Evolutionary conservation across 2,329 filamentous ascomycete genomes (phyloP).

Genomic region (Hypomyces perniciosus): DNA sequence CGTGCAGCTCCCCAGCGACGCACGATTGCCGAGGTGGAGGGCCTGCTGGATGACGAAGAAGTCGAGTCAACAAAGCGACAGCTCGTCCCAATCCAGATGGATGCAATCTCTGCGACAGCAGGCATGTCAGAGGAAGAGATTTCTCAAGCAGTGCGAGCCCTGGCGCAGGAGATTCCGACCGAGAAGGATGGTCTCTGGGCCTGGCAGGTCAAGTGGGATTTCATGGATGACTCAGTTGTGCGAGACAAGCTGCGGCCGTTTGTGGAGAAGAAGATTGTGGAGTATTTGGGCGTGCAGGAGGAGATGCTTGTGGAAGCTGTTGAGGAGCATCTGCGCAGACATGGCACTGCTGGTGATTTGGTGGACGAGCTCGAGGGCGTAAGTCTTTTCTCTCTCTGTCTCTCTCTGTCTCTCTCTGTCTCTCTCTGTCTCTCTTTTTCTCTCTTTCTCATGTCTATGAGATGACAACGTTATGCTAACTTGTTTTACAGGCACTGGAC

Average conservation of each 20-base stretch:
- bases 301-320: constrained; percentile 92
- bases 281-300: constrained; percentile 93
- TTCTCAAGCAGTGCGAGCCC: constrained; percentile 68
- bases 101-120: constrained; percentile 55
- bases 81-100: constrained; percentile 77
- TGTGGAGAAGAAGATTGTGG: constrained; percentile 96
- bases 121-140: constrained; percentile 82
- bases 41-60: constrained; percentile 90
- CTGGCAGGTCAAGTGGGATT: constrained; percentile 93
- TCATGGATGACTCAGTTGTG: constrained; percentile 74
- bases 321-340: constrained; percentile 74
- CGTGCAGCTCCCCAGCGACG: constrained; percentile 56
- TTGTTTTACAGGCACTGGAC: constrained; percentile 63
- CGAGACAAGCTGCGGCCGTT: constrained; percentile 86
- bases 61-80: constrained; percentile 66
- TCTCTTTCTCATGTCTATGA: neutral
- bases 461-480: constrained; percentile 21
- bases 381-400: constrained; percentile 31
- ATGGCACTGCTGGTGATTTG: constrained; percentile 68
- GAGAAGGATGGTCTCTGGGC: constrained; percentile 82
- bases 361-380: constrained; percentile 81
- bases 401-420: neutral
- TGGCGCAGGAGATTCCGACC: constrained; percentile 85
- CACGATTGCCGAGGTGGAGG: constrained; percentile 90
- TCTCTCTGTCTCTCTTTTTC: no score